Evolutionary conservation across 345 rosid genomes (phyloP), one percentile per base, ranked within the genome.

Genomic region (Dipteronia sinensis): DNA sequence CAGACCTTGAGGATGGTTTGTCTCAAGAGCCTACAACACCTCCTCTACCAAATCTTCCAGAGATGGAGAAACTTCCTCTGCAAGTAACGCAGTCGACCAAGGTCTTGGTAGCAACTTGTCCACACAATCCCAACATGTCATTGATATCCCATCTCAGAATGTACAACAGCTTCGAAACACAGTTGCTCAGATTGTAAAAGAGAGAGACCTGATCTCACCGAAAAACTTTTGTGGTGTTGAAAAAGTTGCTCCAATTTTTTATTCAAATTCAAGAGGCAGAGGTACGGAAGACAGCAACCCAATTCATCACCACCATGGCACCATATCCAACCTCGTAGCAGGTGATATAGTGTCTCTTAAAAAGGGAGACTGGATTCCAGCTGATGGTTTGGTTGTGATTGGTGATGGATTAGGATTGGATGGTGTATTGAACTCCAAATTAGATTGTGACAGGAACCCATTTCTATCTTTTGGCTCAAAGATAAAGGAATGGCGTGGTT

Each of bases 321-420:
- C 63, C 16, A n/a, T 55, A 49, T 74, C 81, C 59, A 40, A 70
- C 69, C 67, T 82, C 42, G 62, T 10, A 12, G 8, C 6, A 29
- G 84, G 81, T 12, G 84, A 82, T 74, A 20, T 82, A 51, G 79
- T 82, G 63, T 6, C 44, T 6, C 44, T 65, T 82, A 25, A 22
- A 0, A 16, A 55, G 64, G 84, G 79, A 6, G 73, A 73, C 74
- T 65, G 3, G 1, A 73, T 82, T 77, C 78, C 76, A 2, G 81
- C 73, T 17, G 84, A 78, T 70, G 84, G 84, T 2, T 74, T 82
- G 66, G 63, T 77, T 74, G 84, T 69, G 56, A 12, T 25, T 2
- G 74, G 69, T 5, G 22, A 74, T 3, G 65, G 11, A 3, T 66
- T 79, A 11, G 65, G 20, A 47, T 12, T 71, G 74, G 82, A 79